Evolutionary conservation across 805 yeast species (phyloP), one percentile per base, ranked within the genome.

Genomic region (Spathaspora hagerdaliae): DNA sequence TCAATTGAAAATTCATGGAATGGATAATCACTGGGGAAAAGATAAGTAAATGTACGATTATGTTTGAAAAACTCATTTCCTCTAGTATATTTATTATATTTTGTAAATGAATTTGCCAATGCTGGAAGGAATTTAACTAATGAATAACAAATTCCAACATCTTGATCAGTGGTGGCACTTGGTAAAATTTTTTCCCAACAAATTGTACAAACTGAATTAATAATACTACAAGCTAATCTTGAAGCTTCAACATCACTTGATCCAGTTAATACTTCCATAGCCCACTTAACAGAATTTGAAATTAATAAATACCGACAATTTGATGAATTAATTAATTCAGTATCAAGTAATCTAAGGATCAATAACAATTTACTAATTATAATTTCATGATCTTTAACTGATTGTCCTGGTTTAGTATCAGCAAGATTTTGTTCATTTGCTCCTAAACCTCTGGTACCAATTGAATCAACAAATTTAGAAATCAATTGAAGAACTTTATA

Each of bases 21-120:
- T 13, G 96, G 96, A 55, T 77, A 79, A 12, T 65, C 61, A 27
- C 73, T 71, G 7, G 94, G 96, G 68, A 88, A 90, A 36, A 87
- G 64, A 27, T 71, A 74, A 0, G 88, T 82, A 57, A 83, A 85
- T 0, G 81, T 74, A 65, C 88, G 76, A 63, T 78, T 82, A 32
- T 82, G 77, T 47, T 73, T 74, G 63, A 78, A 77, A 43, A 71
- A 67, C 14, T 73, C 77, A 46, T 70, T 67, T 24, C 67, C 61
- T 47, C 73, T 61, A 59, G 81, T 69, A 60, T 61, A 73, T 53
- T 74, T 75, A 64, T 81, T 74, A 56, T 77, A 74, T 54, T 72
- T 74, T 49, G 74, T 65, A 50, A 85, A 77, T 2, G 79, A 64
- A 40, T 70, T 60, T 33, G 83, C 66, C 35, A 84, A 58, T 0